Conservation (phyloP, 768 basidiomycete genomes). For the Serendipita vermifera region DNA sequence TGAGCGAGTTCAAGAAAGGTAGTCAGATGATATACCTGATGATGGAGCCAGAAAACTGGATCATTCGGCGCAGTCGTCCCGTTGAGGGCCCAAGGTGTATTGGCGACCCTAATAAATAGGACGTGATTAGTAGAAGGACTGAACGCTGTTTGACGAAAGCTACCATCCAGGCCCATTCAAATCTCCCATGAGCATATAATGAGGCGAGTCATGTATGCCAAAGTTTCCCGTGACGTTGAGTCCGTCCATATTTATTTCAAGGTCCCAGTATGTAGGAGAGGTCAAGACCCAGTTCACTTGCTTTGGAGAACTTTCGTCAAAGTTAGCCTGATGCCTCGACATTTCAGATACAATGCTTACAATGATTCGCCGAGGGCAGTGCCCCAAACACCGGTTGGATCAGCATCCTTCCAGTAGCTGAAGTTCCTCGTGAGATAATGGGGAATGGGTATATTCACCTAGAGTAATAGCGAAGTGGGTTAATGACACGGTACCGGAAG, state of each 20-base stretch:
- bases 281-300: not conserved
- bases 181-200: not conserved
- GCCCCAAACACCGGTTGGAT: not conserved
- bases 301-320: not conserved
- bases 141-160: not conserved
- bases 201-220: not conserved
- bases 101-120: not conserved
- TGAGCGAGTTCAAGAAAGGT: not conserved
- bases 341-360: not conserved
- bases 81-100: not conserved
- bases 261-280: not conserved
- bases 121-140: not conserved
- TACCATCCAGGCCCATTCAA: not conserved
- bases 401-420: constrained; percentile 1
- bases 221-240: not conserved
- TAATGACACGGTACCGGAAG: not conserved
- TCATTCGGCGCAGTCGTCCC: constrained; percentile 1
- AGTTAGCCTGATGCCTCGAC: not conserved
- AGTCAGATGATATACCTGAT: not conserved
- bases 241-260: not conserved
- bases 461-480: not conserved
- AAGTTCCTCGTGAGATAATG: constrained; percentile 9
- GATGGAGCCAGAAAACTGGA: not conserved
- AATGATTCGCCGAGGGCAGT: not conserved
- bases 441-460: not conserved